Base-by-base conservation (phyloP, 495 filamentous ascomycete species). In the Xylaria venustula region DNA sequence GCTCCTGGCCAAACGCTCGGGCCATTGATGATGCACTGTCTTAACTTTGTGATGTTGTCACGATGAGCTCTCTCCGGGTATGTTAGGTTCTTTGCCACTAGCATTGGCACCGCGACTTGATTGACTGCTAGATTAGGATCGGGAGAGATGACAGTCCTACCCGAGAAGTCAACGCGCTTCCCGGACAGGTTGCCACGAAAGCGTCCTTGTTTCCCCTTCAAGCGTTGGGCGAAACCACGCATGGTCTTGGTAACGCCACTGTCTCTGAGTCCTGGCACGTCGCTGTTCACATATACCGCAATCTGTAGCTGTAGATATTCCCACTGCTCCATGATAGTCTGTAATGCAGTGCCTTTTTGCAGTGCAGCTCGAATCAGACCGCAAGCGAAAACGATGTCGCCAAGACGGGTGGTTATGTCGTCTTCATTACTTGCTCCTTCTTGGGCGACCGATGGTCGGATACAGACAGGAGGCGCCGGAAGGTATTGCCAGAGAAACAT, bases 401-500 rank as follows among this genome's bases (percentile, higher is more conserved):
- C 88, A 23, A 98, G 80, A 71, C 97, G 97, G 51, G 91, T 90
- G 2, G 95, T 98, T 65, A 98, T 82, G 71, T 98, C 94, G 68
- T 98, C 95, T 74, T 98, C 95, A 22, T 91, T 98, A 55, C 88
- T 96, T 0, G 92, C 90, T 30, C 81, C 85, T 58, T 97, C 94
- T 70, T 98, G 93, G 36, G 87, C 85, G 7, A 98, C 95, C 0
- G 92, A 96, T 5, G 94, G 94, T 47, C 94, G 84, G 67, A 98
- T 96, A 65, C 90, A 93, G 26, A 97, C 88, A 0, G 94, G 94
- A 1, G 94, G 92, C 2, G 92, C 93, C 1, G 94, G 94, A 23
- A 98, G 81, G 71, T 92, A 97, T 72, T 96, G 91, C 94, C 94
- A 98, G 19, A 98, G 81, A 73, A 97, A 96, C 90, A 96, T 96